Evolutionary conservation across 192 early-diverging fungal species (phyloP), one percentile per base, ranked within the genome.

Genomic region (Podila clonocystis): DNA sequence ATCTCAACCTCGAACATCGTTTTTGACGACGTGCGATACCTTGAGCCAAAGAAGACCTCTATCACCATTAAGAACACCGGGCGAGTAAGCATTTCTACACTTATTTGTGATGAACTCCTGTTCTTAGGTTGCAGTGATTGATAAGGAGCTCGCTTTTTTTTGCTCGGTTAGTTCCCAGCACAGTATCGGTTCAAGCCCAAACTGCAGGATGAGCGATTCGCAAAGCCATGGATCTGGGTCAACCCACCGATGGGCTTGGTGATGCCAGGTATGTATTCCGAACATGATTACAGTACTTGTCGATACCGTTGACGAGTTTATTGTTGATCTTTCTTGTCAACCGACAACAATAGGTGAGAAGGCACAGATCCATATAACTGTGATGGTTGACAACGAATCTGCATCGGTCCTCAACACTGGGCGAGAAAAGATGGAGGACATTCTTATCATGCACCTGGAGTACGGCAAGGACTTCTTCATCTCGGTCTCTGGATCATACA

Each of bases 381-480:
- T 93, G 0, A 75, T 87, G 30, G 87, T 94, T 0, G 85, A 89
- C 50, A 78, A 84, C 12, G 65, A 68, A 5, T 85, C 83, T 0
- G 87, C 89, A 0, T 72, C 85, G 3, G 20, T 83, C 2, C 84
- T 94, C 48, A 95, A 93, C 65, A 73, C 76, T 24, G 87, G 86
- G 3, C 62, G 82, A 2, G 92, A 94, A 5, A 82, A 88, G 9
- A 73, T 94, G 36, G 87, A 88, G 8, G 92, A 96, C 68, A 93
- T 91, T 66, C 73, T 97, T n/a, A 89, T 98, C 28, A 70, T 98
- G 19, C 94, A 93, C 67, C 76, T 94, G 60, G 90, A 93, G 58
- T 89, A 93, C 33, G 92, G 94, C 13, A 93, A 93, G 41, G 96
- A 98, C 63, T 91, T 91, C 63, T 98, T 98, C 78, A 83, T 98